These are phyloP conservation scores for Ascochyta clinopodiicola DNA, from an alignment of 2,329 filamentous ascomycete genomes.

Conservation along the genomic window DNA sequence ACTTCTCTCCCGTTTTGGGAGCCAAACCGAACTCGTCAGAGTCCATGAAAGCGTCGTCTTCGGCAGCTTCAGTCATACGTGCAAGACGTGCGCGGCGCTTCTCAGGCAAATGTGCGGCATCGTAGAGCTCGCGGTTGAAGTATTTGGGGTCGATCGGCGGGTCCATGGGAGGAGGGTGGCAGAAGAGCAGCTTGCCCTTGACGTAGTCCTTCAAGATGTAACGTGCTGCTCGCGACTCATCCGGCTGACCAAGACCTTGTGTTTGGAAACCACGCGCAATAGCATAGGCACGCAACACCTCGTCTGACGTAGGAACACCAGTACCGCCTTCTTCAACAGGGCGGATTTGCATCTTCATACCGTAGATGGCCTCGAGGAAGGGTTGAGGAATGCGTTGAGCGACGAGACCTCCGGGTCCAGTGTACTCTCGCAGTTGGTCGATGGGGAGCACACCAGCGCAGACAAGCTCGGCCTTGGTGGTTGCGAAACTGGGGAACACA, in stretches of 20 bases:
- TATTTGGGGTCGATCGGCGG: conserved; percentile 69
- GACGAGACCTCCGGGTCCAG: conserved; percentile 82
- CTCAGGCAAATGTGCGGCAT: conserved; percentile 78
- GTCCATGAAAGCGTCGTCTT: conserved; percentile 48
- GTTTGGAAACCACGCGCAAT: conserved; percentile 89
- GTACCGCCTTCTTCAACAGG: conserved; percentile 92
- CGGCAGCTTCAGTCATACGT: conserved; percentile 48
- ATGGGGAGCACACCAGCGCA: conserved; percentile 95
- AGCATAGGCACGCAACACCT: conserved; percentile 86
- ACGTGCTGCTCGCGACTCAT: conserved; percentile 89
- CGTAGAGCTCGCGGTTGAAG: conserved; percentile 92
- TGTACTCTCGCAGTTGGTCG: conserved; percentile 93
- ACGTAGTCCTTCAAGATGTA: conserved; percentile 97
- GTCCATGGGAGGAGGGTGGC: conserved; percentile 79
- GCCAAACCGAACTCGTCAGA: conserved; percentile 46
- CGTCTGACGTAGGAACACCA: conserved; percentile 81
- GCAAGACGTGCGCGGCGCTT: conserved; percentile 75
- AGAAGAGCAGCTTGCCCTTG: conserved; percentile 91
- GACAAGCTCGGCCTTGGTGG: conserved; percentile 93
- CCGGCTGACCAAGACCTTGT: conserved; percentile 85
- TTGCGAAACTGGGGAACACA: conserved; percentile 97
- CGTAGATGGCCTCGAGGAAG: conserved; percentile 92
- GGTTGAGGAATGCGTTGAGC: conserved; percentile 82
- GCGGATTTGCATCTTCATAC: conserved; percentile 82
- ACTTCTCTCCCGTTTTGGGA: conserved; percentile 69